Evolutionary conservation across 495 filamentous ascomycete genomes (phyloP), one percentile per base, ranked within the genome.

Genomic region (Podospora australis): DNA sequence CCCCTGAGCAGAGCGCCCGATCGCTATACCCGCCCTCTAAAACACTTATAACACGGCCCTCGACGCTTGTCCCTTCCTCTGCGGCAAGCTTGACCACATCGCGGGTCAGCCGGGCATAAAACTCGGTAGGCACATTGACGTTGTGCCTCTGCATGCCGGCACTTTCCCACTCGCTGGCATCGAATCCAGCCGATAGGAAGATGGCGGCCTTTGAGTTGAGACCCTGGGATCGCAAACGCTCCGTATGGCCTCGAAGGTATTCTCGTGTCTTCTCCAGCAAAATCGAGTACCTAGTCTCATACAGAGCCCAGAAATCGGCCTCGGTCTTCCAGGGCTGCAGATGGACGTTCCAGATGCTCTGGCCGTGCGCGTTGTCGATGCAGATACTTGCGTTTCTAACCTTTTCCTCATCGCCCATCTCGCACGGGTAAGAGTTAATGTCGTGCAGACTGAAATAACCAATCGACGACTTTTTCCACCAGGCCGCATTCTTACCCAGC

Each of bases 401-500:
- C 62, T 96, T 96, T 6, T 91, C 87, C 30, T 82, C 78, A 35
- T 95, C 90, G 24, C 90, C 94, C 53, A 70, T 73, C 60, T 97
- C 92, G 62, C 92, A 98, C 1, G 92, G 92, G 59, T 88, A 98
- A 6, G 88, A 95, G 67, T 97, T 96, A 67, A 98, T 96, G 62
- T 98, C 92, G 62, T 98, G 92, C 34, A 97, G 57, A 57, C 89
- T 95, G 64, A 92, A 96, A 58, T 98, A 98, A 1, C 90, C 94
- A 51, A 96, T 89, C 6, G 85, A 80, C 0, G 87, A 82, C 70
- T 84, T 88, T 69, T 91, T 88, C 65, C 82, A 81, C 25, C 71
- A 65, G 0, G 84, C 68, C 5, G 78, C 78, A 57, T 86, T 87
- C 56, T 82, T 82, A n/a, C 79, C 63, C 34, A 79, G 57, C 26